Conservation (phyloP, 129 eudicot species). For the Tagetes patula region DNA sequence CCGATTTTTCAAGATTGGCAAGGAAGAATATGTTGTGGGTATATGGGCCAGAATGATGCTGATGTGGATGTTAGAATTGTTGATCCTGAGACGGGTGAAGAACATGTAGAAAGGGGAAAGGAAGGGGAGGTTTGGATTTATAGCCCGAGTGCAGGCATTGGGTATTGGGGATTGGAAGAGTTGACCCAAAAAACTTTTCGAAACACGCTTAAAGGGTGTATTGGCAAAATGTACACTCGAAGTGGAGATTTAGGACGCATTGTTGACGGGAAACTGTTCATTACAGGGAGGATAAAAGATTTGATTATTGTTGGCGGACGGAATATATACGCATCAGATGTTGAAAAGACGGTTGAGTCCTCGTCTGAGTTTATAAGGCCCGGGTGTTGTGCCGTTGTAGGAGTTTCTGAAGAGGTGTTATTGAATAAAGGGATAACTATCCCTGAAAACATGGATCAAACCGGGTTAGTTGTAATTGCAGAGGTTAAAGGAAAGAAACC, state of each 20-base stretch:
- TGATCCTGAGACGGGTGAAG: constrained; percentile 43
- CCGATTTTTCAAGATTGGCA: constrained; percentile 46
- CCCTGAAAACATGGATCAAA: constrained; percentile 38
- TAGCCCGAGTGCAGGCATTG: constrained; percentile 50
- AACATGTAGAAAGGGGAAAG: constrained; percentile 37
- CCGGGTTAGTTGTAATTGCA: constrained; percentile 44
- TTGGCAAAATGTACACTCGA: constrained; percentile 36
- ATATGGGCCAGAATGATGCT: constrained; percentile 32
- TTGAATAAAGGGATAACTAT: constrained; percentile 31
- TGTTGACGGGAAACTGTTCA: constrained; percentile 37
- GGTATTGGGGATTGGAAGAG: constrained; percentile 53
- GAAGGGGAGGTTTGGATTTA: constrained; percentile 54
- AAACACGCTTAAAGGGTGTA: constrained; percentile 26
- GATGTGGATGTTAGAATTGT: constrained; percentile 42
- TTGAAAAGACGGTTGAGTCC: constrained; percentile 53
- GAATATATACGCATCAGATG: constrained; percentile 46
- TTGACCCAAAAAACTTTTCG: constrained; percentile 38
- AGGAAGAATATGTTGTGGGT: constrained; percentile 53
- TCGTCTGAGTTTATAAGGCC: constrained; percentile 44
- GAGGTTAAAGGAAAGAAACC: constrained; percentile 42
- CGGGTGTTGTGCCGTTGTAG: constrained; percentile 50
- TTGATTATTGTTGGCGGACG: constrained; percentile 48
- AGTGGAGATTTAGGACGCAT: constrained; percentile 51
- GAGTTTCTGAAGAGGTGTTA: constrained; percentile 44
- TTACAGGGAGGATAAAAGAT: constrained; percentile 51